Base-by-base conservation (phyloP, 306 rosid genomes). In the Vigna reflexopilosa region DNA sequence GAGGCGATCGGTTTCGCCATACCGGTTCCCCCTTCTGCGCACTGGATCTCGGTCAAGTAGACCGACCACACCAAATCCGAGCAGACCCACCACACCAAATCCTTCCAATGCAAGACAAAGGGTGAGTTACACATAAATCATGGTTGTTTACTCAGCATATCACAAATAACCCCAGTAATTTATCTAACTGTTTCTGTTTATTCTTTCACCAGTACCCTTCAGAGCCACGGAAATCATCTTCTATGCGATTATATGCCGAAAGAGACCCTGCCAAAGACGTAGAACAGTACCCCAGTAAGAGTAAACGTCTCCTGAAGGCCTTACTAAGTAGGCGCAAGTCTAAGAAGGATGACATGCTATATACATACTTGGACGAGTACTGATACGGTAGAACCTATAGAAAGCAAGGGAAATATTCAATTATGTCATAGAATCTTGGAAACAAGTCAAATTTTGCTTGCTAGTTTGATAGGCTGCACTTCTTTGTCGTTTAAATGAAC, bases 281-380 rank as follows among this genome's bases (percentile, higher is more conserved):
- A 4, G 99, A 96, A n/a, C 99, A 90, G 55, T 49, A 81, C 58
- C 97, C 97, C 42, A 93, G 97, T 81, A 96, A 91, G 86, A 93
- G 99, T 80, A 96, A 93, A 82, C 90, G 99, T 51, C 97, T 96
- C 15, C 86, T 96, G 52, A 96, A 91, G 86, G 97, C 99, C 55
- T 83, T 96, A 51, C 97, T 96, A 68, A 96, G 99, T 85, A 88
- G 99, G 78, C 96, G 99, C 78, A 96, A 93, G 85, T 93, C 97
- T 3, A 96, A 93, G 94, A 96, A 93, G 86, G 98, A 96, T 66
- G 98, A 96, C 17, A 91, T 72, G 89, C 79, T 96, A 69, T 93
- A 96, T 81, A 90, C 96, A 56, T 96, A 93, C 72, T 78, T 96
- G 93, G 99, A 96, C 10, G 99, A 93, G 87, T 95, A 92, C 77